These are phyloP conservation scores for Zalerion maritima DNA, from an alignment of 495 filamentous ascomycete genomes.

Conservation along the genomic window DNA sequence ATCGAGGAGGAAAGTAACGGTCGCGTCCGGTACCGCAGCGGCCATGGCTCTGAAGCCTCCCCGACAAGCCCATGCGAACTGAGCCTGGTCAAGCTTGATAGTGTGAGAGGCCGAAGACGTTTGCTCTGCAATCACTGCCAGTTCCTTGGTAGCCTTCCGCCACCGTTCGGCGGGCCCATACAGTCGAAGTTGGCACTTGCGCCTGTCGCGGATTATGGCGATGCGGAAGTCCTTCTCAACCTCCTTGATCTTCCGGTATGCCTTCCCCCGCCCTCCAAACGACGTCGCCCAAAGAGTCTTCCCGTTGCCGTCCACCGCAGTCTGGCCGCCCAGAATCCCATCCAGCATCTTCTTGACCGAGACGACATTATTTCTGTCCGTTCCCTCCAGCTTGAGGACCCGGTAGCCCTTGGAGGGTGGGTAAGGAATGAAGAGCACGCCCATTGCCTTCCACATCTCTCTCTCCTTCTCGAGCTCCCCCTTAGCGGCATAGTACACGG, in stretches of 20 bases:
- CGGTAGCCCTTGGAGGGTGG: slow-evolving; percentile 9
- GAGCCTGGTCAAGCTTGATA: slow-evolving; percentile 11
- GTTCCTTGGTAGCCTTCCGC: slow-evolving; percentile 1
- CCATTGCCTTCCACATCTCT: slow-evolving; percentile 11
- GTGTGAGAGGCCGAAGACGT: slow-evolving; percentile 10
- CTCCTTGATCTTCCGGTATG: slow-evolving; percentile 7
- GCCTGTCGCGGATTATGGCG: slow-evolving; percentile 17
- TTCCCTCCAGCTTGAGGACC: slow-evolving; percentile 27
- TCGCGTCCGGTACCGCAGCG: slow-evolving; percentile 16
- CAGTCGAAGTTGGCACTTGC: slow-evolving; percentile 14
- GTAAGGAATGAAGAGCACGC: slow-evolving; percentile 17
- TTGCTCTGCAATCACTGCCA: slow-evolving; percentile 11
- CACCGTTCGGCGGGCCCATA: slow-evolving; percentile 12
- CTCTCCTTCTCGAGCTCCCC: slow-evolving; percentile 17
- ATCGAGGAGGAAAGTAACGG: slow-evolving; percentile 15
- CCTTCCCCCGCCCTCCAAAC: slow-evolving; percentile 8
- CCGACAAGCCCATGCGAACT: slow-evolving; percentile 20
- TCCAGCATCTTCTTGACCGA: slow-evolving; percentile 22
- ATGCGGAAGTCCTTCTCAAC: slow-evolving; percentile 11
- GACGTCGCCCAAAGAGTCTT: slow-evolving; percentile 15
- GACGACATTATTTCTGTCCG: slow-evolving; percentile 18
- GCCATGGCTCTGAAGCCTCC: slow-evolving; percentile 26
- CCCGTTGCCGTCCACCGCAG: slow-evolving; percentile 8
- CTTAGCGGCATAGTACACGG: slow-evolving; percentile 22
- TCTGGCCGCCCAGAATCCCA: slow-evolving; percentile 10